Conservation (phyloP, 768 basidiomycete species). For the Leccinum boreale region DNA sequence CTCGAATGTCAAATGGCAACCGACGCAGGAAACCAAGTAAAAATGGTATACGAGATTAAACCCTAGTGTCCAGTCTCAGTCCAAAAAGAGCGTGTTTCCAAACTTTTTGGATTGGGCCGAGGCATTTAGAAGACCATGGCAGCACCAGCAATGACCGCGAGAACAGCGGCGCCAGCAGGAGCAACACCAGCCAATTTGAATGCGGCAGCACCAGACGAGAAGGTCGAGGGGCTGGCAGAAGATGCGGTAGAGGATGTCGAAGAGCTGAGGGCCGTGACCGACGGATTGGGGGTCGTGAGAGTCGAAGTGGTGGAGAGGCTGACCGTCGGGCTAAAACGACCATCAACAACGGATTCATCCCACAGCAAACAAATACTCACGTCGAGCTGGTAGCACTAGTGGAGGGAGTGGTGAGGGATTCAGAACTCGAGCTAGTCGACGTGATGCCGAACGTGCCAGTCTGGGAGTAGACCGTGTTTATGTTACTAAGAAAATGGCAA, state of each 20-base stretch:
- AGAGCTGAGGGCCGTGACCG: background rate
- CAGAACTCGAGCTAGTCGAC: background rate
- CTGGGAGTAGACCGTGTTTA: constrained; percentile 41
- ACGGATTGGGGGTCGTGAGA: constrained; percentile 8
- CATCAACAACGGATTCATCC: background rate
- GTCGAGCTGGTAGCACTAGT: constrained; percentile 5
- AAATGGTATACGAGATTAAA: background rate
- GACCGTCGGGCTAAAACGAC: background rate
- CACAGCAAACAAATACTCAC: constrained; percentile 2
- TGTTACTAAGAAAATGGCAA: constrained; percentile 30
- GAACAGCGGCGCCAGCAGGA: constrained; percentile 33
- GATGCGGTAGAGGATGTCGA: constrained; percentile 9
- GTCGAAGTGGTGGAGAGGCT: constrained; percentile 4
- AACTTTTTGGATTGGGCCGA: constrained; percentile 2
- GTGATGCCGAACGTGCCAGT: constrained; percentile 42
- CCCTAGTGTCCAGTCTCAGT: background rate
- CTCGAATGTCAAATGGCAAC: background rate
- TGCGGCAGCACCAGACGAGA: constrained; percentile 28
- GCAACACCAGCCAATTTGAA: constrained; percentile 33
- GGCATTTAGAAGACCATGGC: constrained; percentile 42
- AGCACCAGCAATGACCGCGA: constrained; percentile 50
- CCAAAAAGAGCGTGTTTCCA: background rate
- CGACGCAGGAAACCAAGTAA: background rate
- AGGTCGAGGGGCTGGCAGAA: constrained; percentile 19
- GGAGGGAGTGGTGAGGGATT: background rate